Evolutionary conservation across 2,329 filamentous ascomycete genomes (phyloP), one percentile per base, ranked within the genome.

Genomic region (Cryphonectria carpinicola): DNA sequence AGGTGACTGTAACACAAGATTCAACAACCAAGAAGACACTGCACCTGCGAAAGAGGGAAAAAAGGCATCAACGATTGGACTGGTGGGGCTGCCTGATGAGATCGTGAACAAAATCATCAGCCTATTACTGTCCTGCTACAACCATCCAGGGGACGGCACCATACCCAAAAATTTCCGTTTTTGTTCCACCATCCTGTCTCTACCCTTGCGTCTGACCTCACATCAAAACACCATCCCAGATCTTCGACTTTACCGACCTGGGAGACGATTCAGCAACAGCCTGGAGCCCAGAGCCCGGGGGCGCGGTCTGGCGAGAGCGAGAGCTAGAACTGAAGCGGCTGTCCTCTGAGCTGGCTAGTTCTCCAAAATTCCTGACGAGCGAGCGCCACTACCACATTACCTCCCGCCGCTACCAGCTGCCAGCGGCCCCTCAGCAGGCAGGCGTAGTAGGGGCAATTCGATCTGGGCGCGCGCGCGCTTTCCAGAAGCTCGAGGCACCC

Each of bases 191-290:
- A 65, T 65, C 63, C 14, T 52, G 10, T 52, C 46, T n/a, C 63
- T 28, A 65, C 43, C 63, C 63, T 65, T 65, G 63, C 43, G 43
- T 65, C 63, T 65, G 63, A 65, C 63, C 32, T 65, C 63, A 52
- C 43, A 54, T 52, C 63, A 41, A 63, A 41, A 63, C 60, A 63
- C 60, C 60, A 63, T 19, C 60, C 28, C 63, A 52, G 43, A 52
- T n/a, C 43, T 11, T 39, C 43, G 63, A 65, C 63, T 43, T 52
- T 52, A 52, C 43, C 63, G 8, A 65, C 43, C 63, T 65, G 32
- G 63, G 63, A 54, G 25, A 49, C 46, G 22, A 52, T 49, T 22
- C 62, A 65, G 28, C 62, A n/a, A 65, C 62, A 46, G 17, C 22
- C n/a, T 32, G 62, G 56, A 35, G 32, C 32, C 54, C 28, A 35